These are phyloP conservation scores for Eucalyptus viminalis DNA, from an alignment of 345 rosid species.

Conservation along the genomic window DNA sequence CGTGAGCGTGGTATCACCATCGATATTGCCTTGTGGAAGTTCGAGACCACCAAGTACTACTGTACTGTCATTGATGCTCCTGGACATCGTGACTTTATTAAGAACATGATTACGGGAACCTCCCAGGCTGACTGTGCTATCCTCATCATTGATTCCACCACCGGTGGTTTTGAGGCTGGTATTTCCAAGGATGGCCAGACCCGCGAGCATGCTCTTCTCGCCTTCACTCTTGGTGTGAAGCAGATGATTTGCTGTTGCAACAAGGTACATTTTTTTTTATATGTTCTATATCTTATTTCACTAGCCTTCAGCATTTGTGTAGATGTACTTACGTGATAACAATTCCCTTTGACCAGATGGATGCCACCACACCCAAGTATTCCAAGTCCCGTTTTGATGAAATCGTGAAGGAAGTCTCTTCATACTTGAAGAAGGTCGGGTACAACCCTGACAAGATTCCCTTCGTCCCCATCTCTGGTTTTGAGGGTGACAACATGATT, in stretches of 20 bases:
- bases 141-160: constrained; percentile 70
- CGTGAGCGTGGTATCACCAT: constrained; percentile 94
- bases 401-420: constrained; percentile 3
- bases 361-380: constrained; percentile 9
- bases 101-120: constrained; percentile 82
- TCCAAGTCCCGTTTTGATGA: constrained; percentile 6
- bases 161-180: constrained; percentile 81
- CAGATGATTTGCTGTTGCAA: constrained; percentile 91
- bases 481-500: constrained; percentile 9
- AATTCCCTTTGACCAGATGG: not conserved
- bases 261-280: constrained; percentile 21
- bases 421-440: constrained; percentile 8
- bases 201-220: constrained; percentile 79
- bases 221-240: constrained; percentile 85
- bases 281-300: too few species aligned
- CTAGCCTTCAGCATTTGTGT: too few species aligned
- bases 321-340: too few species aligned
- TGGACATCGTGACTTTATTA: constrained; percentile 76
- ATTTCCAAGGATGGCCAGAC: constrained; percentile 86
- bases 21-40: constrained; percentile 88
- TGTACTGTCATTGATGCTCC: constrained; percentile 95
- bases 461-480: constrained; percentile 7
- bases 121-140: constrained; percentile 82
- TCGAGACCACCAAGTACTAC: constrained; percentile 85
- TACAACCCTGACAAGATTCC: constrained; percentile 5